phyloP scores from a whole-genome alignment of 2,329 filamentous ascomycete genomes.

The Cladophialophora exuberans region DNA sequence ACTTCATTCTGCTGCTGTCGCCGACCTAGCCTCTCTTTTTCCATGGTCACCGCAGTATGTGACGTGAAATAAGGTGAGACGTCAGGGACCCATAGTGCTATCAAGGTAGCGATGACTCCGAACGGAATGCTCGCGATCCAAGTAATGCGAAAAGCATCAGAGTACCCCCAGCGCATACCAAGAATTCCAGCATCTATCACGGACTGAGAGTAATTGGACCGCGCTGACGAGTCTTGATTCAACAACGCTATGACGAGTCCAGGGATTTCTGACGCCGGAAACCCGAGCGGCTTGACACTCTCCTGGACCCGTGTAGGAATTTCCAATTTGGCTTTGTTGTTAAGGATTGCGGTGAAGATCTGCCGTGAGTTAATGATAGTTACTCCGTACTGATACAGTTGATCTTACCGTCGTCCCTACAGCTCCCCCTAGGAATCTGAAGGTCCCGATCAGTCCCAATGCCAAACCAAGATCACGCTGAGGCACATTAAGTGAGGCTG shows the following conservation, averaged over 20 bases:
- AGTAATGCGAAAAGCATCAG: slow-evolving; percentile 48
- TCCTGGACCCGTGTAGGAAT: no score
- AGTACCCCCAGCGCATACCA: no score
- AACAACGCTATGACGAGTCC: no score
- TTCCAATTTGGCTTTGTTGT: no score
- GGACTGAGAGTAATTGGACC: no score
- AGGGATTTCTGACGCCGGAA: no score
- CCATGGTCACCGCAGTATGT: slow-evolving; percentile 6
- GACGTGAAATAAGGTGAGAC: slow-evolving; percentile 14
- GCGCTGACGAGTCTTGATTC: no score
- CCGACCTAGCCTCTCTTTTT: slow-evolving; percentile 1
- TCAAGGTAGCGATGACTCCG: slow-evolving; percentile 13
- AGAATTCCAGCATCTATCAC: no score
- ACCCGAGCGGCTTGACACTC: no score
- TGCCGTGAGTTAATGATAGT: no score
- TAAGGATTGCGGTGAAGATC: no score
- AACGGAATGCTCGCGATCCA: slow-evolving; percentile 35
- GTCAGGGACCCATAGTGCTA: background rate
- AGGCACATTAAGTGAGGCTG: slow-evolving; percentile 11
- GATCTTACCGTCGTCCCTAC: slow-evolving; percentile 32
- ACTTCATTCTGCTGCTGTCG: background rate
- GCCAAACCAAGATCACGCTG: slow-evolving; percentile 34
- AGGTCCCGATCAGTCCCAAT: slow-evolving; percentile 30
- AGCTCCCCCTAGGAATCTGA: slow-evolving; percentile 30
- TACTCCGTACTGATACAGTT: no score